Base-by-base conservation (phyloP, 768 basidiomycete species). In the Kwoniella sp. region DNA sequence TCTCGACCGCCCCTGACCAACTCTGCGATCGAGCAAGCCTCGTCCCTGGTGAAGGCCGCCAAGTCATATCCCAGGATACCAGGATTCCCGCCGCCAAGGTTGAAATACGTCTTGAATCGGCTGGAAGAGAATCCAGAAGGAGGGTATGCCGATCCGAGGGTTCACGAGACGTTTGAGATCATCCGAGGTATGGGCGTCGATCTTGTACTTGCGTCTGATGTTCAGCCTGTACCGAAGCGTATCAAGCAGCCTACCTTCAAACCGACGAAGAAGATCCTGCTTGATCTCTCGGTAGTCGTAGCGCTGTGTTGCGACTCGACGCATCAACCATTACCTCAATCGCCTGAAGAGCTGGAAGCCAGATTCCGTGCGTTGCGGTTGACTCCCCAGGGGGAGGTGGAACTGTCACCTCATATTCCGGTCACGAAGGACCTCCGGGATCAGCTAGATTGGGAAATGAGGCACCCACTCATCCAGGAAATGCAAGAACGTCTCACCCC, bases 231-330 rank as follows among this genome's bases (percentile, higher is more conserved):
- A 83, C 55, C 15, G 5, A 29, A 11, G 22, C n/a, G 51, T 70
- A 29, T 53, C 64, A 65, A 26, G 66, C 23, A 29, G 28, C 26
- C 57, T 38, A 38, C 30, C 31, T 58, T 66, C 26, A 73, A 51
- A 28, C 89, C 89, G 0, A 90, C 89, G 0, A 71, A 72, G 5
- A 82, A 84, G 54, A 84, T 95, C 79, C 90, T 92, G 69, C 85
- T 93, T 34, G 93, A 95, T 74, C 83, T 95, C 12, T 93, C 91
- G 0, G 84, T 90, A 0, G 85, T 95, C 52, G 89, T 95, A 59
- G 92, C 93, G 0, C 84, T 93, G 29, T 85, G 90, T 48, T 91
- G 90, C 12, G 91, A 92, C 67, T 86, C 91, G 57, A 89, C 90
- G 0, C 92, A 93, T 78, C 83, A 87, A 0, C 83, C 85, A 0